Evolutionary conservation across 2,329 filamentous ascomycete species (phyloP), one percentile per base, ranked within the genome.

Genomic region (Lizonia empirigonia): DNA sequence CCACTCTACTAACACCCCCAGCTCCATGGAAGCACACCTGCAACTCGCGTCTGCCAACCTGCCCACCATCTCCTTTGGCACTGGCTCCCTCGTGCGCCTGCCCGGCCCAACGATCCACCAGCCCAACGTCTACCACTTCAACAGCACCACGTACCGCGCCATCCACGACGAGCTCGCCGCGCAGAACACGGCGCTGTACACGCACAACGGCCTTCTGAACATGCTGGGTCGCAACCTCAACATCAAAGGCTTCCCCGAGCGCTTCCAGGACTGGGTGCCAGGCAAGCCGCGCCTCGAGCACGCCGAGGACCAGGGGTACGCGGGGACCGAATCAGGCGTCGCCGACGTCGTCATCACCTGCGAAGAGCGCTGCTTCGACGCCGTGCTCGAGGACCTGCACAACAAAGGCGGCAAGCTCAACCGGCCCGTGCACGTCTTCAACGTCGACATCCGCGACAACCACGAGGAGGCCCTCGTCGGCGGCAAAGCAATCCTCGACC

Each of bases 11-110:
- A 54, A 69, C 57, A 9, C 7, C 22, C 27, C 23, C 64, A 90
- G 88, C 74, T 91, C 90, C n/a, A 97, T 99, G 94, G 94, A 97
- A 81, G 93, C 93, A n/a, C 94, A 99, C 74, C 85, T 97, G 22
- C 90, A 90, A 57, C 86, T 99, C 26, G 90, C 94, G 4, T 84
- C 89, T 53, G 90, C 91, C 5, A 63, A 71, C 38, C 97, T 94
- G 68, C 94, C 94, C n/a, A 93, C 96, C 62, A 95, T 97, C 64
- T 97, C 93, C 15, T 99, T 97, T 72, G 94, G 94, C 56, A 99
- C 94, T 0, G 94, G 94, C 47, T 96, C 91, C 15, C 85, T 96
- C 15, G 94, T 99, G 62, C 90, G 94, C 20, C 81, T 99, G 0
- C 94, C 94, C 0, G 94, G 94, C 0, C 93, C 94, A 1, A 89